Base-by-base conservation (phyloP, 1,284 basidiomycete genomes). In the Tilletia horrida region DNA sequence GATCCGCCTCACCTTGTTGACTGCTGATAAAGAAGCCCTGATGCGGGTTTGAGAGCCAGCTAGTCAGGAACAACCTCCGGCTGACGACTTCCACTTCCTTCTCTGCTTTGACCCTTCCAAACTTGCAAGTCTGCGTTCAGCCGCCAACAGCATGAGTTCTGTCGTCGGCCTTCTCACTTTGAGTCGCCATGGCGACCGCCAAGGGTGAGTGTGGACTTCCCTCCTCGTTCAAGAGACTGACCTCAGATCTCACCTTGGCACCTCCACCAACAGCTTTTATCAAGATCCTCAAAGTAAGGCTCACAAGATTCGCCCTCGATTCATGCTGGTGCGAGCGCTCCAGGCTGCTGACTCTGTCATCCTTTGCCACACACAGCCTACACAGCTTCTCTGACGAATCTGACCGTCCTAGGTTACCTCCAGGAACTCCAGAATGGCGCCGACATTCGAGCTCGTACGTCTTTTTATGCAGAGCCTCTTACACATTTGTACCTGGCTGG, bases 151-250 rank as follows among this genome's bases (percentile, higher is more conserved):
- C n/a, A 27, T 27, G 27, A 62, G 25, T 11, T 21, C 73, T 8
- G 73, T 91, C 68, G 87, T 90, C 74, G 91, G 91, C 82, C 88
- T 90, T 75, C 86, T 93, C 76, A 85, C 92, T 79, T 85, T 93
- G 76, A 88, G 89, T 68, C 89, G 91, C 74, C 92, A 92, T 77
- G 92, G 91, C 69, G 91, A 92, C 83, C 87, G 90, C 68, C 84
- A 84, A 73, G 87, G 86, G 72, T 89, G 11, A 6, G 35, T 40
- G 11, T 85, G 82, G 87, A 86, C 83, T 90, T 40, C 35, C 35
- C 11, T 40, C 6, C 35, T 11, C 35, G 6, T 40, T n/a, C n/a
- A n/a, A n/a, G n/a, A n/a, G 35, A 6, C 35, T 40, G 35, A 91
- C 81, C n/a, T 25, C 25, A 50, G 6, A 18, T 21, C n/a, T n/a